Conservation (phyloP, 495 filamentous ascomycete species). For the Gamarada debralockiae region DNA sequence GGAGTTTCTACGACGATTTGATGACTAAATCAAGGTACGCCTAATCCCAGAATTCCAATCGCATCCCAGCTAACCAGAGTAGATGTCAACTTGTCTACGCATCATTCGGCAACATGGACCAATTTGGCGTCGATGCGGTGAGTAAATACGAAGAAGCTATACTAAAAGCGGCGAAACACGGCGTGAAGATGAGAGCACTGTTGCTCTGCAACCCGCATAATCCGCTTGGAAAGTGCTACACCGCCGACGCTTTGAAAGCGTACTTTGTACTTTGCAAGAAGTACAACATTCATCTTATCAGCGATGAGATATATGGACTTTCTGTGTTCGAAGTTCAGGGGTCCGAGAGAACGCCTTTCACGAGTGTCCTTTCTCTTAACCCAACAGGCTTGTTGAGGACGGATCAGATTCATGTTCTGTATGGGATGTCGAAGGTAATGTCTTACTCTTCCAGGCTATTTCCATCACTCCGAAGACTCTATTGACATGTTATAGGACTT, state of each 20-base stretch:
- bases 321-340: constrained; percentile 44
- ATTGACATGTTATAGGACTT: constrained; percentile 40
- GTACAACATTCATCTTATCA: constrained; percentile 53
- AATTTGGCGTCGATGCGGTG: constrained; percentile 32
- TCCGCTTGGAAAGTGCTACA: constrained; percentile 55
- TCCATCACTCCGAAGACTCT: not conserved
- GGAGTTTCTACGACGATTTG: constrained; percentile 34
- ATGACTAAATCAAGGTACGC: constrained; percentile 34
- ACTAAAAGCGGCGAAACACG: constrained; percentile 21
- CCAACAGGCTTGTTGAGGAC: constrained; percentile 44
- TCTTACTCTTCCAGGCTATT: not conserved
- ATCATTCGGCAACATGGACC: constrained; percentile 40
- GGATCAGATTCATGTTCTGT: constrained; percentile 51
- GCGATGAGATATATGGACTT: constrained; percentile 62
- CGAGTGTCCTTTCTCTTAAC: constrained; percentile 49
- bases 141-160: constrained; percentile 22
- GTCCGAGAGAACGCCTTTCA: constrained; percentile 36
- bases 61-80: constrained; percentile 2
- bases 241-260: constrained; percentile 38
- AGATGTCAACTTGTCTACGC: constrained; percentile 38
- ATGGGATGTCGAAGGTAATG: constrained; percentile 51
- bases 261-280: constrained; percentile 51
- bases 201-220: constrained; percentile 61
- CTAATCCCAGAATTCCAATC: not conserved
- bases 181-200: constrained; percentile 40